Conservation (phyloP, 2,329 filamentous ascomycete genomes). For the Calonectria crousiana region DNA sequence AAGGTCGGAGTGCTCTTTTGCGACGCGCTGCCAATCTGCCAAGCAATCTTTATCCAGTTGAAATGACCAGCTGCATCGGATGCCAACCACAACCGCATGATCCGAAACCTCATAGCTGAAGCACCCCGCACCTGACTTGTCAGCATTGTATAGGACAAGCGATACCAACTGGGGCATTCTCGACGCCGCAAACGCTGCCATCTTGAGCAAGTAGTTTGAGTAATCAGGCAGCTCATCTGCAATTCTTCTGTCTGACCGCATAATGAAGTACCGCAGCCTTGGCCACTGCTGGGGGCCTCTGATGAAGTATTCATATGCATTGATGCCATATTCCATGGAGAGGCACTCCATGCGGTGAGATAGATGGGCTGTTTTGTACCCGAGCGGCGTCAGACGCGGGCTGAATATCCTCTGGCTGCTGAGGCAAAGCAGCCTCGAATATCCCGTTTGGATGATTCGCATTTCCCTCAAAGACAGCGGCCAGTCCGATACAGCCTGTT, state of each 20-base stretch:
- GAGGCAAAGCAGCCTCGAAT: background rate
- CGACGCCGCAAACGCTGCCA: background rate
- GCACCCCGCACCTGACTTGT: background rate
- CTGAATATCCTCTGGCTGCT: background rate
- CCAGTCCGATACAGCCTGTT: background rate
- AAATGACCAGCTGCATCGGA: background rate
- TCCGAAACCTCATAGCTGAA: background rate
- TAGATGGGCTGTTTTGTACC: background rate
- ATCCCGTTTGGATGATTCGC: background rate
- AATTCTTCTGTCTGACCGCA: no score
- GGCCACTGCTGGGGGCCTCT: background rate
- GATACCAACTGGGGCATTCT: background rate
- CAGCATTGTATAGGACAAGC: background rate
- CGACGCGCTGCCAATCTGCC: background rate
- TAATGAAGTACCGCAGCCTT: background rate
- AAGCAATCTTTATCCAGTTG: background rate
- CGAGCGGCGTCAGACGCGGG: background rate
- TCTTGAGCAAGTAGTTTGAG: background rate
- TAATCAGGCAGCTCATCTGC: background rate
- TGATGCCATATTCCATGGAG: background rate
- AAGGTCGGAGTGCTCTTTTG: background rate
- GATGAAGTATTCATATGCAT: background rate
- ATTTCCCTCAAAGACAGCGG: background rate
- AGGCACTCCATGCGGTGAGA: background rate
- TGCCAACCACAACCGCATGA: background rate